Evolutionary conservation across 1,284 basidiomycete genomes (phyloP).

Genomic region (Puccinia brachypodii): DNA sequence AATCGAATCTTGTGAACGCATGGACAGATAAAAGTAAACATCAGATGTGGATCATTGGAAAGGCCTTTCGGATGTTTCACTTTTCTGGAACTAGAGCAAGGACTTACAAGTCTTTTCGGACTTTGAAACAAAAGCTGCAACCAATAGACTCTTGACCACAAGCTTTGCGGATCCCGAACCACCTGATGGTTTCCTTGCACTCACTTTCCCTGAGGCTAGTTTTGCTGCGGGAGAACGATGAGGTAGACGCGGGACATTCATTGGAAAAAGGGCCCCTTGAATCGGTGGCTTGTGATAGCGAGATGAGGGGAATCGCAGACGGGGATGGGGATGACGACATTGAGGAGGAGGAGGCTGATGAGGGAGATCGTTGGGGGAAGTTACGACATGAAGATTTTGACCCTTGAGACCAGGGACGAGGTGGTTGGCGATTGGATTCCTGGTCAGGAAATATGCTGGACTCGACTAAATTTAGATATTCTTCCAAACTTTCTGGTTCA

Average conservation of each 20-base stretch:
- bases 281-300: slow-evolving; percentile 4
- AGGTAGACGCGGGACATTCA: background rate
- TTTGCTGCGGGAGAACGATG: background rate
- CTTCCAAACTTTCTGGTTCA: slow-evolving; percentile 29
- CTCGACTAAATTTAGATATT: slow-evolving; percentile 32
- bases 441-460: slow-evolving; percentile 36
- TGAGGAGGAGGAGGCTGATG: slow-evolving; percentile 4
- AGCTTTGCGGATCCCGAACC: slow-evolving; percentile 80
- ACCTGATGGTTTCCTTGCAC: slow-evolving; percentile 80
- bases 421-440: background rate
- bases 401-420: background rate
- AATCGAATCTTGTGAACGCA: slow-evolving; percentile 40
- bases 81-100: background rate
- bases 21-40: background rate
- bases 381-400: background rate
- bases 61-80: no score
- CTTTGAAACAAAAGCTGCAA: slow-evolving; percentile 88
- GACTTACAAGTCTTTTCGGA: slow-evolving; percentile 83
- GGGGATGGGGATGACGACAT: slow-evolving; percentile 2
- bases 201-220: background rate
- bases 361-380: background rate
- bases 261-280: background rate
- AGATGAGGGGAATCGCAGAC: background rate
- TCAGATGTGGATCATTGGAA: background rate
- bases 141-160: slow-evolving; percentile 72